phyloP scores from a whole-genome alignment of 306 rosid species.

The Dalbergia cultrata region DNA sequence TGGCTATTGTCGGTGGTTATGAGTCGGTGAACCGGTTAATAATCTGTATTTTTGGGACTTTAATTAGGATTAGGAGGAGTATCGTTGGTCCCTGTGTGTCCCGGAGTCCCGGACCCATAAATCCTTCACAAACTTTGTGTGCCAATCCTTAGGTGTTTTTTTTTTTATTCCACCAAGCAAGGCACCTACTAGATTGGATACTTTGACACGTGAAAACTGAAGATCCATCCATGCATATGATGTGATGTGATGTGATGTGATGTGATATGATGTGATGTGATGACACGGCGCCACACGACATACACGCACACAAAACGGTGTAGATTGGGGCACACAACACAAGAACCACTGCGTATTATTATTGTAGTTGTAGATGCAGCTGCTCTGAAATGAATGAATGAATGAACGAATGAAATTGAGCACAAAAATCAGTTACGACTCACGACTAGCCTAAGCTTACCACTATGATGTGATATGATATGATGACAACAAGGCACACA shows the following conservation, averaged over 20 bases:
- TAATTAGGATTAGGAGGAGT: too few relatives aligned
- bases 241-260: background rate
- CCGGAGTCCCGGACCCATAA: too few relatives aligned
- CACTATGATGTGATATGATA: background rate
- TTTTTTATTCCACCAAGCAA: background rate
- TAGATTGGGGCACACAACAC: too few relatives aligned
- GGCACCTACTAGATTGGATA: background rate
- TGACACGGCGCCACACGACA: background rate
- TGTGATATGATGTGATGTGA: background rate
- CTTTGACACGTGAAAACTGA: background rate
- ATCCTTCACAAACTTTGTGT: too few relatives aligned
- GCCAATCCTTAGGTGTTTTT: too few relatives aligned
- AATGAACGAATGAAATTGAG: background rate
- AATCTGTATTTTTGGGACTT: too few relatives aligned
- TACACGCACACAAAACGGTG: background rate
- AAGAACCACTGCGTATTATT: too few relatives aligned
- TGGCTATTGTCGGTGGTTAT: too few relatives aligned
- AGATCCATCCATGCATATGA: background rate
- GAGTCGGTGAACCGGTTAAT: too few relatives aligned
- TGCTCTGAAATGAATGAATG: background rate
- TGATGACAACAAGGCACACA: background rate
- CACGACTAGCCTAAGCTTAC: background rate
- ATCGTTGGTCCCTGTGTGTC: too few relatives aligned
- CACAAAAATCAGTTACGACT: constrained; percentile 2
- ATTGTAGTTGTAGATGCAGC: background rate